A percentile compares a stretch with the other conserved stretches of the same genome.
These are phyloP conservation scores for Verticillium albo-atrum DNA, from an alignment of 2,329 filamentous ascomycete genomes.

Conservation along the genomic window DNA sequence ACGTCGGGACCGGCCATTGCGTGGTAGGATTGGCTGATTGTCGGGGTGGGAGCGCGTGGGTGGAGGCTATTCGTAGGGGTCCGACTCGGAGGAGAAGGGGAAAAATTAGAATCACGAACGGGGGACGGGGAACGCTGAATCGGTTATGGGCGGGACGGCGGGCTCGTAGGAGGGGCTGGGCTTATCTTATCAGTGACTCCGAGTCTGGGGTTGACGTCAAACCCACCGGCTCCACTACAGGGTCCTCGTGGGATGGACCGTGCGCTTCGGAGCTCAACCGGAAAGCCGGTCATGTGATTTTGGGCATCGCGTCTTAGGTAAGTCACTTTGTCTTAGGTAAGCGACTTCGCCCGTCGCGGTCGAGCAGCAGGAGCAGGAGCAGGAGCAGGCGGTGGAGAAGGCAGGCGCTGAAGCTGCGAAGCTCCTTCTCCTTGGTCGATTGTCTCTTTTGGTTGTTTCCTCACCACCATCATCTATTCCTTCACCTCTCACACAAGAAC, in stretches of 20 bases:
- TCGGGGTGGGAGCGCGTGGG: background rate
- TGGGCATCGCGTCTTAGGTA: background rate
- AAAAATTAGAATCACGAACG: background rate
- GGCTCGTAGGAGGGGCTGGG: slow-evolving; percentile 3
- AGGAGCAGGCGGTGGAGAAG: no score
- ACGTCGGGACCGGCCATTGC: slow-evolving; percentile 24
- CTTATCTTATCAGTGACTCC: slow-evolving; percentile 5
- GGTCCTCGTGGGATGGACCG: background rate
- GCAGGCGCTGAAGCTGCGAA: no score
- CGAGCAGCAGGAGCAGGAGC: no score
- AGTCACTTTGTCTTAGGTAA: background rate
- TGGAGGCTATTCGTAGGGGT: slow-evolving; percentile 25
- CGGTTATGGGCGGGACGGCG: slow-evolving; percentile 4
- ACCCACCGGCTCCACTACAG: background rate
- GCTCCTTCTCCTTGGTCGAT: no score
- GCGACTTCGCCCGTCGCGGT: background rate
- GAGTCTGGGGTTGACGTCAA: background rate
- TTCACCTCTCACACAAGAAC: no score
- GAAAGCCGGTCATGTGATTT: background rate
- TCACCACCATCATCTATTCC: no score
- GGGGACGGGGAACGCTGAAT: slow-evolving; percentile 4
- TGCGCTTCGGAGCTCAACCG: background rate
- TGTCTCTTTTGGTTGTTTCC: no score
- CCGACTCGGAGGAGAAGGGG: slow-evolving; percentile 14
- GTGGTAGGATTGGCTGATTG: slow-evolving; percentile 1